These are phyloP conservation scores for Candida pseudoglaebosa DNA, from an alignment of 805 yeast species.

Conservation along the genomic window DNA sequence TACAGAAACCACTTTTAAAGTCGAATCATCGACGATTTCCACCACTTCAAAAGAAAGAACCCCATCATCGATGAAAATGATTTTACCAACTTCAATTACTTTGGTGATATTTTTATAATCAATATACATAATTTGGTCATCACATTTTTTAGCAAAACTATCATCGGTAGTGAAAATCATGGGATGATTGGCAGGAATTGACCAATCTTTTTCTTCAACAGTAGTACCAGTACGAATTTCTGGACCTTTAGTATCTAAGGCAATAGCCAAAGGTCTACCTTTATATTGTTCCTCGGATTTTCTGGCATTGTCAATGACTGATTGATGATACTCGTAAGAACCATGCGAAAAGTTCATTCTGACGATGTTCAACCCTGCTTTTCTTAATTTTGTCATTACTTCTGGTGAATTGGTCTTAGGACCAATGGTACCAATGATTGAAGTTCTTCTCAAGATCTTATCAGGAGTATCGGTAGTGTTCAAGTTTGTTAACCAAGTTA, in stretches of 20 bases:
- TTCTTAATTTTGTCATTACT: constrained; percentile 78
- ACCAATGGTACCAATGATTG: constrained; percentile 98
- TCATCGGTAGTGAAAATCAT: constrained; percentile 93
- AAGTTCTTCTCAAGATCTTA: constrained; percentile 81
- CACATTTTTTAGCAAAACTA: constrained; percentile 63
- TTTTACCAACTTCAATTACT: constrained; percentile 82
- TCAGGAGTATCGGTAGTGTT: constrained; percentile 73
- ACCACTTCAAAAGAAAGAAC: constrained; percentile 90
- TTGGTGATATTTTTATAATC: constrained; percentile 97
- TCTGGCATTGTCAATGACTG: constrained; percentile 94
- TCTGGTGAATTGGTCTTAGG: constrained; percentile 95
- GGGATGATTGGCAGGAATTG: constrained; percentile 81
- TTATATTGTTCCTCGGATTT: constrained; percentile 85
- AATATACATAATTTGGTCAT: constrained; percentile 78
- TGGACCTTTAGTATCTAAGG: constrained; percentile 98
- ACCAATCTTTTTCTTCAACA: constrained; percentile 69
- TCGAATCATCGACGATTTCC: constrained; percentile 73
- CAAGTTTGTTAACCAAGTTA: constrained; percentile 81
- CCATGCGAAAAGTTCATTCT: constrained; percentile 99
- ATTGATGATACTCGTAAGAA: constrained; percentile 94
- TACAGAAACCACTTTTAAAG: constrained; percentile 82
- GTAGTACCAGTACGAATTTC: constrained; percentile 99
- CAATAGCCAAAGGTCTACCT: constrained; percentile 98
- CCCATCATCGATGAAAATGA: constrained; percentile 97
- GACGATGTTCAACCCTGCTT: constrained; percentile 96